Evolutionary conservation across 805 yeast species (phyloP).

Genomic region (Blastobotrys parvus): DNA sequence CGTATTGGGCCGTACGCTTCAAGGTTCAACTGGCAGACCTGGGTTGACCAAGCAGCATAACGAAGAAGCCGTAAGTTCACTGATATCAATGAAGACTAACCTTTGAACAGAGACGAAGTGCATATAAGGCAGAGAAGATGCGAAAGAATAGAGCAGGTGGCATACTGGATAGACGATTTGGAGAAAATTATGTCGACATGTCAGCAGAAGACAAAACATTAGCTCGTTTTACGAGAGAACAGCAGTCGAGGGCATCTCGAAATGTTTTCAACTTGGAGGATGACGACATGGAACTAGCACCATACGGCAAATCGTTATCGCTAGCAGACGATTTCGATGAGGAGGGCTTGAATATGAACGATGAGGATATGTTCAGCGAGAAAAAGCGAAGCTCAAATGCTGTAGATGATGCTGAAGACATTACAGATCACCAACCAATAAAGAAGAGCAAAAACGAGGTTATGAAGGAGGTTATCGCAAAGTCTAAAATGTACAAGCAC

Average conservation of each 20-base stretch:
- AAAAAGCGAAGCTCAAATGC: slow-evolving; percentile 3
- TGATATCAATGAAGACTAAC: background rate
- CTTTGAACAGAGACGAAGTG: slow-evolving; percentile 33
- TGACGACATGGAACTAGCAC: slow-evolving; percentile 53
- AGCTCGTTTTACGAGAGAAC: slow-evolving; percentile 86
- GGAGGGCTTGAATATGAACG: slow-evolving; percentile 32
- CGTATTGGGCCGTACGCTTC: slow-evolving; percentile 34
- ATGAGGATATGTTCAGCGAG: slow-evolving; percentile 19
- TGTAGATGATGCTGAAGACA: slow-evolving; percentile 29
- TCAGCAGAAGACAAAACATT: slow-evolving; percentile 91
- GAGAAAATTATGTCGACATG: slow-evolving; percentile 65
- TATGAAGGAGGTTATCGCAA: slow-evolving; percentile 37
- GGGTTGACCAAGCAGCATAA: slow-evolving; percentile 61
- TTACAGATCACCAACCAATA: slow-evolving; percentile 34
- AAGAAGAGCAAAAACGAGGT: slow-evolving; percentile 34
- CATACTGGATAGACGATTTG: slow-evolving; percentile 79
- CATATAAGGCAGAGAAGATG: slow-evolving; percentile 55
- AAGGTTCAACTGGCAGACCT: slow-evolving; percentile 56
- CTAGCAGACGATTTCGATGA: slow-evolving; percentile 45
- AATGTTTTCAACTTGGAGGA: slow-evolving; percentile 71
- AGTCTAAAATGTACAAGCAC: slow-evolving; percentile 33
- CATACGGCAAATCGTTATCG: slow-evolving; percentile 62
- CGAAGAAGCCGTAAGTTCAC: slow-evolving; percentile 35
- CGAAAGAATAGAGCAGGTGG: slow-evolving; percentile 69
- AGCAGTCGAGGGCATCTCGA: slow-evolving; percentile 54